phyloP scores from a whole-genome alignment of 352 stramenopile genomes.

The Globisporangium viniferum region DNA sequence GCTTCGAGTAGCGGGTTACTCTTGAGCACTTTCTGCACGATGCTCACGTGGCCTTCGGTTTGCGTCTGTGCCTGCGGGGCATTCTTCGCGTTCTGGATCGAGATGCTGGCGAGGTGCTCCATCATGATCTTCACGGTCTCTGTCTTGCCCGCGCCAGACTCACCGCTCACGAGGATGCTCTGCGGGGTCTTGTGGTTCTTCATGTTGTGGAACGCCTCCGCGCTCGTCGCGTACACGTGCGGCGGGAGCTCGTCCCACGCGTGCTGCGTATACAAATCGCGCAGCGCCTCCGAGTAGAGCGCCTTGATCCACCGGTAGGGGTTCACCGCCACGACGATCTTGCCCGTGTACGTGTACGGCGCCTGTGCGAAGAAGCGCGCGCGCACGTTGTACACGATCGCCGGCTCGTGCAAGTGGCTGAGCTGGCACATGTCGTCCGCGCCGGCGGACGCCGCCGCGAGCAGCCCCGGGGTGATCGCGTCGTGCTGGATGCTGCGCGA shows the following conservation, averaged over 20 bases:
- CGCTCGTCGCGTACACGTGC: constrained; percentile 89
- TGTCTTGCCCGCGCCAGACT: constrained; percentile 90
- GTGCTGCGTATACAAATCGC: constrained; percentile 66
- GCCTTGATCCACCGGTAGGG: constrained; percentile 91
- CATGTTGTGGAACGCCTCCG: constrained; percentile 83
- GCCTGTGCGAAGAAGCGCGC: constrained; percentile 77
- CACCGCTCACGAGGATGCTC: constrained; percentile 85
- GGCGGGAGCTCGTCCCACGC: constrained; percentile 71
- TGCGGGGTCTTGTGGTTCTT: constrained; percentile 67
- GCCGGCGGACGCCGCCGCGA: constrained; percentile 28
- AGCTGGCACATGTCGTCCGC: constrained; percentile 86
- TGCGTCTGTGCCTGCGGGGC: constrained; percentile 57
- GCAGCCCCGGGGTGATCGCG: constrained; percentile 25
- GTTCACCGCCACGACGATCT: constrained; percentile 97
- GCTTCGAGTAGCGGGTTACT: constrained; percentile 88
- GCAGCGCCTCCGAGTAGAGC: constrained; percentile 80
- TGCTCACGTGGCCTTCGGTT: constrained; percentile 68
- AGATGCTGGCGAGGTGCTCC: constrained; percentile 91
- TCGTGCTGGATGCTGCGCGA: constrained; percentile 15
- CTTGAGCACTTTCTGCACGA: constrained; percentile 88
- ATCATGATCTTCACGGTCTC: constrained; percentile 97
- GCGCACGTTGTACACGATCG: constrained; percentile 92
- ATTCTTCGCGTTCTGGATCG: constrained; percentile 56
- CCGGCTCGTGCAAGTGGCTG: constrained; percentile 87
- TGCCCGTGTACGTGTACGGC: constrained; percentile 96